Percentiles rank a stretch among this genome's conserved stretches.
These are phyloP conservation scores for Hylodesmum podocarpum DNA, from an alignment of 306 rosid genomes.

Conservation along the genomic window DNA sequence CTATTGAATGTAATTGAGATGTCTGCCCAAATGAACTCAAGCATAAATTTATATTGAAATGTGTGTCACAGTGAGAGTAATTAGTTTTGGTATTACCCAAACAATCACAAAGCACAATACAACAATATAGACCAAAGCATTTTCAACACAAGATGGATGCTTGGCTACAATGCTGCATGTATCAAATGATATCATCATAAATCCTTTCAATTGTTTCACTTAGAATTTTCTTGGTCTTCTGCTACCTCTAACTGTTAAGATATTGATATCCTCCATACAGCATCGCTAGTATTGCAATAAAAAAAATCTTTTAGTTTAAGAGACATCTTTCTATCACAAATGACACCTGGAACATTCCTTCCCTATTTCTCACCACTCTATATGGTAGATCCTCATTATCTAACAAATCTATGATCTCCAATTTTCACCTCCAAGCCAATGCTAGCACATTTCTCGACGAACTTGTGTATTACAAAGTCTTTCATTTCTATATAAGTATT, in stretches of 20 bases:
- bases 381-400: background rate
- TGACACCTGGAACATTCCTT: background rate
- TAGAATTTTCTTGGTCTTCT: background rate
- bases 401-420: background rate
- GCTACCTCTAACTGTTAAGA: background rate
- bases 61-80: background rate
- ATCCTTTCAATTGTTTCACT: background rate
- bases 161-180: background rate
- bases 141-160: background rate
- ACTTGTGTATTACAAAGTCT: background rate
- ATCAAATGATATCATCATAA: background rate
- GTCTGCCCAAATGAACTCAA: background rate
- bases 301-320: background rate
- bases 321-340: background rate
- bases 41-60: background rate
- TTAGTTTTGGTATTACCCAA: background rate
- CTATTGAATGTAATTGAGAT: background rate
- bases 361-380: background rate
- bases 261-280: background rate
- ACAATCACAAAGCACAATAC: background rate
- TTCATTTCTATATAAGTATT: background rate
- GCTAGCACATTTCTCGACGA: background rate
- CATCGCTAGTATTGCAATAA: background rate
- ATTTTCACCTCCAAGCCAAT: background rate
- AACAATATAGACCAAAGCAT: background rate